These are phyloP conservation scores for Kockiozyma suomiensis DNA, from an alignment of 805 yeast species.

Conservation along the genomic window DNA sequence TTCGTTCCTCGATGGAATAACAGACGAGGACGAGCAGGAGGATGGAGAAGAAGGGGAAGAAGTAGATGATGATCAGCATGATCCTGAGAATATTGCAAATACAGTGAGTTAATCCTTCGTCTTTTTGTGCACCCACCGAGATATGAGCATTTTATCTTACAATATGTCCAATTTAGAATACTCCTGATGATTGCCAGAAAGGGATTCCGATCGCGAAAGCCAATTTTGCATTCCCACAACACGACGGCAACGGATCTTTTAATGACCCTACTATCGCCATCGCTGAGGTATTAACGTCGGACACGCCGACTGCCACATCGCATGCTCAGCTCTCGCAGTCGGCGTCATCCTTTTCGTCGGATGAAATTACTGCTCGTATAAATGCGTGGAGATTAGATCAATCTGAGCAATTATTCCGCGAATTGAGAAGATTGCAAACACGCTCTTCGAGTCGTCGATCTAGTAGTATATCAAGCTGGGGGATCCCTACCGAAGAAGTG, in stretches of 20 bases:
- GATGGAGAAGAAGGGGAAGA: slow-evolving; percentile 18
- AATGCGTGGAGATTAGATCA: slow-evolving; percentile 49
- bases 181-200: too few relatives aligned
- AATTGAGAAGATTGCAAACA: slow-evolving; percentile 37
- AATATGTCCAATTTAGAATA: too few relatives aligned
- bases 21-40: slow-evolving; percentile 27
- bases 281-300: background rate
- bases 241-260: slow-evolving; percentile 35
- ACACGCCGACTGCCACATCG: slow-evolving; percentile 4
- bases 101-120: too few relatives aligned
- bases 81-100: background rate
- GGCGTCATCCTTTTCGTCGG: slow-evolving; percentile 23
- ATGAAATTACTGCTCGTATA: slow-evolving; percentile 44
- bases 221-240: slow-evolving; percentile 23
- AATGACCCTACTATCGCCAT: slow-evolving; percentile 11
- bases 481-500: slow-evolving; percentile 22
- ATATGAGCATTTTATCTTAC: too few relatives aligned
- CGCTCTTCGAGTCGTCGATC: slow-evolving; percentile 15
- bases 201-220: slow-evolving; percentile 13
- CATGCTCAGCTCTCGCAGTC: slow-evolving; percentile 12
- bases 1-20: slow-evolving; percentile 15
- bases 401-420: slow-evolving; percentile 40
- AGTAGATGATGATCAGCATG: slow-evolving; percentile 4
- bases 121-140: too few relatives aligned
- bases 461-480: slow-evolving; percentile 21